Conservation (phyloP, 192 early-diverging fungal species). For the Gigaspora rosea region DNA sequence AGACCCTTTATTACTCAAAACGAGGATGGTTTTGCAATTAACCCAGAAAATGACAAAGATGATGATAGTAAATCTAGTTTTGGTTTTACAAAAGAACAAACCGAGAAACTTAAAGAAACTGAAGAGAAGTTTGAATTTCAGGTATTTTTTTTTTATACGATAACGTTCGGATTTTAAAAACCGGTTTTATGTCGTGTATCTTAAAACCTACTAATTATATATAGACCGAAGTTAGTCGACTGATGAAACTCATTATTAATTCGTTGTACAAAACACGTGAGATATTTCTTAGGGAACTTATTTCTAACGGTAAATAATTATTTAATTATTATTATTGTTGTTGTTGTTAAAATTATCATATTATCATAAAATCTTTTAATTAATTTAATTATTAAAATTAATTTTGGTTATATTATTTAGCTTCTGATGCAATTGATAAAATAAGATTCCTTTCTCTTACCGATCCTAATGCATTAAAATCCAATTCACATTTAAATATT, state of each 20-base stretch:
- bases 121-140: conserved; percentile 32
- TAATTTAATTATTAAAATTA: neutral
- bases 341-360: neutral
- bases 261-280: conserved; percentile 94
- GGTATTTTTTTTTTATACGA: neutral
- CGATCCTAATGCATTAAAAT: conserved; percentile 58
- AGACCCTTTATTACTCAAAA: neutral
- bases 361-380: neutral
- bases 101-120: conserved; percentile 1
- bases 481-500: conserved; percentile 77
- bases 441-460: conserved; percentile 81
- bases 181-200: neutral
- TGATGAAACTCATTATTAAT: conserved; percentile 96
- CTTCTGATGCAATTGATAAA: conserved; percentile 96
- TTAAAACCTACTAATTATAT: neutral
- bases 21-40: neutral
- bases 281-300: conserved; percentile 96
- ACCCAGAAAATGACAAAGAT: neutral
- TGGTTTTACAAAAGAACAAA: conserved; percentile 15
- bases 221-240: conserved; percentile 83
- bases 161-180: neutral
- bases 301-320: conserved; percentile 72
- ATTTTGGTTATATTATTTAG: neutral
- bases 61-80: neutral
- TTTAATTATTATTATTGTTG: neutral